Conservation (phyloP, 2,329 filamentous ascomycete species). For the Podosphaera fusca region DNA sequence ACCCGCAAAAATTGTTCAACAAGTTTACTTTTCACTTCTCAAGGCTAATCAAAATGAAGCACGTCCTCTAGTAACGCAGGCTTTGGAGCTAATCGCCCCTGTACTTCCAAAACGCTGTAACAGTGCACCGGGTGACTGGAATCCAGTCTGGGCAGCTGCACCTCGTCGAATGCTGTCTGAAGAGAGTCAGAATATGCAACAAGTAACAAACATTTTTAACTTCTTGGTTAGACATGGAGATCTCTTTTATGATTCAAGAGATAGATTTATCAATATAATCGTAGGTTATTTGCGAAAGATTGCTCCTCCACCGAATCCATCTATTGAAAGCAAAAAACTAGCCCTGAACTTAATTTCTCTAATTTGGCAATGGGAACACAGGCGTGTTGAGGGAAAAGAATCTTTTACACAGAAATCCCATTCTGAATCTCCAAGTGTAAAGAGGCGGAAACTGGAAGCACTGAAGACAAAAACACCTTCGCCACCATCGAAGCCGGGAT, state of each 20-base stretch:
- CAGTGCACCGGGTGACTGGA: conserved; percentile 40
- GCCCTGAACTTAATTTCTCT: conserved; percentile 77
- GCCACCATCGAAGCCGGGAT: conserved; percentile 25
- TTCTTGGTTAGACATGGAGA: conserved; percentile 84
- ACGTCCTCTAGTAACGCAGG: conserved; percentile 74
- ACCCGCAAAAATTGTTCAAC: conserved; percentile 80
- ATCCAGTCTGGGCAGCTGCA: conserved; percentile 71
- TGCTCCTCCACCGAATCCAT: conserved; percentile 58
- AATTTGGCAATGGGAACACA: conserved; percentile 82
- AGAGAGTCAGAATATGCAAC: conserved; percentile 83
- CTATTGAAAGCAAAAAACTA: conserved; percentile 76
- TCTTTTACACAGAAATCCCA: conserved; percentile 20
- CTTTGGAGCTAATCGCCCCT: conserved; percentile 82
- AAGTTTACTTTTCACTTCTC: conserved; percentile 79
- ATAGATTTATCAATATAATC: conserved; percentile 75
- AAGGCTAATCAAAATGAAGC: conserved; percentile 92
- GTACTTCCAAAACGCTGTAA: conserved; percentile 70
- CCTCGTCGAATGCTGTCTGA: conserved; percentile 80
- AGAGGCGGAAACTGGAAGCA: conserved; percentile 51
- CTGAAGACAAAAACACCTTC: conserved; percentile 26
- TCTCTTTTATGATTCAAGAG: conserved; percentile 82
- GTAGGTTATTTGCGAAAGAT: conserved; percentile 79
- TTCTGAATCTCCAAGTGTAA: conserved; percentile 48
- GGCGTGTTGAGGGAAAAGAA: conserved; percentile 41
- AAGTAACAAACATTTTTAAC: conserved; percentile 92